Percentiles rank a stretch among this genome's conserved stretches.
These are phyloP conservation scores for Suaeda aralocaspica DNA, from an alignment of 148 eudicot genomes.

Conservation along the genomic window DNA sequence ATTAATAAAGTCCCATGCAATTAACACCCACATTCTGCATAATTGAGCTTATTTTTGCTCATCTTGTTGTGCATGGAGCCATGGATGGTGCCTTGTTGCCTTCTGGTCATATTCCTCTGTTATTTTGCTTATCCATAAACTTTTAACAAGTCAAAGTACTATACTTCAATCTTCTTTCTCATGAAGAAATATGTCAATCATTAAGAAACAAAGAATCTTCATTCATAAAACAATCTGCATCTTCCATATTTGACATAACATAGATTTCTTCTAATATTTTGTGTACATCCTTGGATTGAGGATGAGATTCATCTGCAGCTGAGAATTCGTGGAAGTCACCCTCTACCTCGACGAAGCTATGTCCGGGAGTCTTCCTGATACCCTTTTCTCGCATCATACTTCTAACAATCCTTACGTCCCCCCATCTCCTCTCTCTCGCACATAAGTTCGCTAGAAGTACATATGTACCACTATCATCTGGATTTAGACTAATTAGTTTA, in stretches of 20 bases:
- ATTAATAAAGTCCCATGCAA: too few relatives aligned
- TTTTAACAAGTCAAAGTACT: too few relatives aligned
- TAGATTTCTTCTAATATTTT: constrained; percentile 33
- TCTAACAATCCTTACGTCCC: constrained; percentile 51
- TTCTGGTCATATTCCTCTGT: background rate
- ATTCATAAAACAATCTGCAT: constrained; percentile 17
- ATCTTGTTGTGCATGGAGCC: background rate
- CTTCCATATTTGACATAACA: constrained; percentile 27
- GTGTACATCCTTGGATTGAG: constrained; percentile 44
- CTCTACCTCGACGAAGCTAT: constrained; percentile 63
- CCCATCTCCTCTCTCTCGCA: constrained; percentile 51
- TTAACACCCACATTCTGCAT: too few relatives aligned
- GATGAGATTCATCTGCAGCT: constrained; percentile 61
- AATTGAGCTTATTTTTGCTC: background rate
- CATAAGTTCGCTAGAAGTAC: constrained; percentile 55
- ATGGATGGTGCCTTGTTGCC: too few relatives aligned
- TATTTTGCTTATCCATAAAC: too few relatives aligned
- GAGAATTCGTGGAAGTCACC: constrained; percentile 57
- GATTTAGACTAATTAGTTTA: constrained; percentile 41
- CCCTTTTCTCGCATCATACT: constrained; percentile 66
- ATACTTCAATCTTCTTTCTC: too few relatives aligned
- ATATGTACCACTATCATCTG: constrained; percentile 65
- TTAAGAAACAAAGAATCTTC: constrained; percentile 7
- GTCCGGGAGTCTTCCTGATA: constrained; percentile 61
- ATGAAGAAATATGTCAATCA: background rate